Base-by-base conservation (phyloP, 257 asterid species). In the Plantago elongata region DNA sequence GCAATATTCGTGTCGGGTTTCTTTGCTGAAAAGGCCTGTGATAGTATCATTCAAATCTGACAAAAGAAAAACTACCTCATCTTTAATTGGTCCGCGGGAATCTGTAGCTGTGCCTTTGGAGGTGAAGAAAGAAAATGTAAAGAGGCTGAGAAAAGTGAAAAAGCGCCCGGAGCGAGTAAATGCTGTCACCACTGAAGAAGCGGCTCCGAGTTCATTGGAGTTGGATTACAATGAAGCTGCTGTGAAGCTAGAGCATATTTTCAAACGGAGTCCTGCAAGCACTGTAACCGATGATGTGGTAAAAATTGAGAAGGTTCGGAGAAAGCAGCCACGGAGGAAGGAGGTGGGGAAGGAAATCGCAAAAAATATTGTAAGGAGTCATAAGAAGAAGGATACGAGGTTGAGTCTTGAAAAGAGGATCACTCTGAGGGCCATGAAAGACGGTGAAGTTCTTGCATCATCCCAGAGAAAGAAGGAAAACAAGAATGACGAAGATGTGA, bases 191-290 rank as follows among this genome's bases (percentile, higher is more conserved):
- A 64, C 59, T 0, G 84, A 75, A 44, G 89, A 75, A 73, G 79
- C 82, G 3, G 54, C 82, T 63, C 77, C 81, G 27, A 83, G 79
- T 66, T 65, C 80, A 38, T 43, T 72, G 57, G 95, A 81, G 7
- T 57, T 90, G 67, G 97, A 90, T 71, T 87, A 84, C 66, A 85
- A 80, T 61, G 97, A 83, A 72, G 95, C 92, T 63, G 97, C 95
- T 38, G 87, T 87, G 7, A 81, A 81, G 63, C 83, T 90, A 29
- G 97, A 90, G 73, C 65, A 78, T 63, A 69, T 90, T 11, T 90
- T 67, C 69, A 83, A 77, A 64, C 73, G 71, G 15, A 78, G 90
- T 66, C 83, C 88, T 45, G 79, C 72, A 63, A 54, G 69, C 12
- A 62, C 57, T 68, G 72, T 72, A 5, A 51, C 77, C 12, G 84